Conservation (phyloP, 495 filamentous ascomycete species). For the Xylaria telfairii region DNA sequence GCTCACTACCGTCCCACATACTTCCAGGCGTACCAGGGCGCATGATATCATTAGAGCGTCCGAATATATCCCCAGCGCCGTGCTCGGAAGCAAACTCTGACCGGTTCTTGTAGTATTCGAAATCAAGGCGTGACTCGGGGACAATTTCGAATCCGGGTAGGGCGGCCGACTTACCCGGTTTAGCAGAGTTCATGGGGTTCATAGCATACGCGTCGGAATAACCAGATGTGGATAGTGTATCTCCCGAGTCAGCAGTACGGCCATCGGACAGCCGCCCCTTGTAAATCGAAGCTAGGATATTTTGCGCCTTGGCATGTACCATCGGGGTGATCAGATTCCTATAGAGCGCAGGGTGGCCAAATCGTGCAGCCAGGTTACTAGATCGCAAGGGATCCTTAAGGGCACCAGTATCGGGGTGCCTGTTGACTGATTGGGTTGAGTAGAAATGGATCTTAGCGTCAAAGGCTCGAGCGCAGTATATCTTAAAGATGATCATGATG, state of each 20-base stretch:
- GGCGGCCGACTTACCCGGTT: constrained; percentile 70
- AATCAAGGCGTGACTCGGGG: constrained; percentile 87
- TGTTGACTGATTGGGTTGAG: constrained; percentile 66
- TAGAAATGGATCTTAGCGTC: constrained; percentile 81
- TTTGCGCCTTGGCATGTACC: constrained; percentile 89
- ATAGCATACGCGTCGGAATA: constrained; percentile 76
- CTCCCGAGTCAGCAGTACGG: constrained; percentile 59
- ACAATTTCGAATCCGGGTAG: constrained; percentile 83
- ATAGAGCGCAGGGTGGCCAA: constrained; percentile 91
- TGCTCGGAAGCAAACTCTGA: constrained; percentile 87
- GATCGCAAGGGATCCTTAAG: constrained; percentile 54
- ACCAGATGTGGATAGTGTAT: constrained; percentile 63
- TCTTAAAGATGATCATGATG: constrained; percentile 83
- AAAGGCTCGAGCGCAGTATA: constrained; percentile 77
- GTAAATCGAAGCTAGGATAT: constrained; percentile 80
- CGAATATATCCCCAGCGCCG: constrained; percentile 78
- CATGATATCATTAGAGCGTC: constrained; percentile 67
- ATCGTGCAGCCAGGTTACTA: constrained; percentile 79
- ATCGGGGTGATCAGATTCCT: constrained; percentile 90
- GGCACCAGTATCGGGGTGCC: constrained; percentile 49
- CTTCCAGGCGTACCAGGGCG: constrained; percentile 71
- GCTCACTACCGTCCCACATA: constrained; percentile 46
- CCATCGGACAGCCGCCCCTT: constrained; percentile 73
- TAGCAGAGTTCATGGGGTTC: constrained; percentile 77
- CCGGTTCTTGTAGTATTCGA: constrained; percentile 87